Base-by-base conservation (phyloP, 768 basidiomycete genomes). In the Russula virescens region DNA sequence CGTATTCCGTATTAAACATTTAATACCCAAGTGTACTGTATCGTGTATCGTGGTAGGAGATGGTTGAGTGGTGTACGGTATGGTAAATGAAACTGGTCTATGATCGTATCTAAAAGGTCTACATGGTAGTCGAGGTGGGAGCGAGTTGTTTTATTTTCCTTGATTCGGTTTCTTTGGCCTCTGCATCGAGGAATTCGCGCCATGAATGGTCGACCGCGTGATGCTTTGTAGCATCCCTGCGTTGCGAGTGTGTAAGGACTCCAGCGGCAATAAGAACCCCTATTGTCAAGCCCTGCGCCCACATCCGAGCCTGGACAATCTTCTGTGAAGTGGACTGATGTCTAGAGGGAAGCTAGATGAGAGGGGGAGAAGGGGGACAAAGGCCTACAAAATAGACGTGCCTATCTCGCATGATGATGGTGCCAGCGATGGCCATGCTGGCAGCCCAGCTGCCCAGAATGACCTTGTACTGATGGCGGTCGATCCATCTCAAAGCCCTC, bases 261-360 rank as follows among this genome's bases (percentile, higher is more conserved):
- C 86, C 90, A 26, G 88, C 83, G 18, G 78, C 84, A 61, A 91
- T 83, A 38, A 91, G 69, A 53, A 91, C 78, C 54, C 87, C 88
- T 49, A 91, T 83, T 0, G 90, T 91, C 52, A 91, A 73, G 7
- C 88, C 90, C 70, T 92, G 90, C 0, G 90, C 89, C 89, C 89
- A 91, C 83, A 91, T 85, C 79, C 91, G 89, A 50, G 87, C 88
- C 73, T 92, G 91, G 1, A 93, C 91, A 54, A 90, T 76, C 78
- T 75, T 75, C 57, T 75, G 74, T 2, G 74, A 68, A 10, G 68
- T 68, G 14, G 70, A 71, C 66, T 75, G 74, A 66, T 74, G 68
- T 46, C 73, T 73, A 46, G 31, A 54, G 14, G n/a, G 6, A 18
- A 5, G 34, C 51, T 2, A 47, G 38, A 19, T n/a, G 16, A n/a